Evolutionary conservation across 2,329 filamentous ascomycete genomes (phyloP).

Genomic region (Colletotrichum sp.): DNA sequence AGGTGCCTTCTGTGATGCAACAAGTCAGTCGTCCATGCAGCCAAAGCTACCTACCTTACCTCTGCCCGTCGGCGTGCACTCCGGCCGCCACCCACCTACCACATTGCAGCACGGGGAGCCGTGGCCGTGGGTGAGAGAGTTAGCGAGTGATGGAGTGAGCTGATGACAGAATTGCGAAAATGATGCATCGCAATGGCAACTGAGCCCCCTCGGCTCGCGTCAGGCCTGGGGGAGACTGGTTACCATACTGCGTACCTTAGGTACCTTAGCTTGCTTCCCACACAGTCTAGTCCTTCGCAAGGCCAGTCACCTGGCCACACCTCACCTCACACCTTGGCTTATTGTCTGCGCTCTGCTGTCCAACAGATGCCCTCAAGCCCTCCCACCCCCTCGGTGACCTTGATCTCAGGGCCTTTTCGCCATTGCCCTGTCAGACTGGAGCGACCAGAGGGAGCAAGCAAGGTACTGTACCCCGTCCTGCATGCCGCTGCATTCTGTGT

Average conservation of each 20-base stretch:
- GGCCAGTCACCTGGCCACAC: slow-evolving; percentile 15
- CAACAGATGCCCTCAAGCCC: not conserved
- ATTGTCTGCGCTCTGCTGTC: not conserved
- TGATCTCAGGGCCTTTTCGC: not conserved
- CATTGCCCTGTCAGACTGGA: not conserved
- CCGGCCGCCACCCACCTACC: not conserved
- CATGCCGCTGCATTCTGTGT: slow-evolving; percentile 4
- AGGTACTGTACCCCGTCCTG: not conserved
- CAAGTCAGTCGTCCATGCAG: not conserved
- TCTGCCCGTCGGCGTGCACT: not conserved
- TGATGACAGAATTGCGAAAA: slow-evolving; percentile 19
- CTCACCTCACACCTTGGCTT: not conserved
- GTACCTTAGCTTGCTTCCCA: not conserved
- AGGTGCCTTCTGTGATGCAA: not conserved
- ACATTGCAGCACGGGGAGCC: not conserved
- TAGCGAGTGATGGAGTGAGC: slow-evolving; percentile 5
- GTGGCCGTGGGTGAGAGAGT: not conserved
- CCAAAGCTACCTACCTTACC: not conserved
- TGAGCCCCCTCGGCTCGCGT: not conserved
- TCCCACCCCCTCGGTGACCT: not conserved
- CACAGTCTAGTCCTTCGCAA: not conserved
- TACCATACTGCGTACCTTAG: not conserved
- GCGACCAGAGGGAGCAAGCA: not conserved
- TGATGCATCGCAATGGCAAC: slow-evolving; percentile 10
- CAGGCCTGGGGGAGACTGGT: not conserved